phyloP scores from a whole-genome alignment of 768 basidiomycete species.

The Tylopilus rubrobrunneus region DNA sequence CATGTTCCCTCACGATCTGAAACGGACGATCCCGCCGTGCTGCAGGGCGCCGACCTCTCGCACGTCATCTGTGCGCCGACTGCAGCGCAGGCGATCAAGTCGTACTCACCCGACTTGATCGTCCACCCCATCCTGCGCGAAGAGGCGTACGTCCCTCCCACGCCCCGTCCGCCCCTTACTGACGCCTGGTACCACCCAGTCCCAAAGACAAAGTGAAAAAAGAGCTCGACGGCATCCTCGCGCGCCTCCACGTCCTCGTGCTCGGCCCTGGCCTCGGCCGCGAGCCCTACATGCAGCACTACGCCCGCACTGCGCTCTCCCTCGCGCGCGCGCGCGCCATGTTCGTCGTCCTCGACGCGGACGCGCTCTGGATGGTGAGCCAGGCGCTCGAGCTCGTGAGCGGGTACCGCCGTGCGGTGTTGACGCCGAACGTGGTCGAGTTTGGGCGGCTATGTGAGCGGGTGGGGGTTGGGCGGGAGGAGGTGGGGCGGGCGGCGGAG shows the following conservation, averaged over 20 bases:
- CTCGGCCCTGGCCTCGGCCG: constrained; percentile 95
- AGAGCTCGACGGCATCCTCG: constrained; percentile 64
- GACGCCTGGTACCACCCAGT: constrained; percentile 29
- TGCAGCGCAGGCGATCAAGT: constrained; percentile 91
- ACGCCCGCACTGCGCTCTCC: constrained; percentile 69
- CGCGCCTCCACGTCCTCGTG: constrained; percentile 87
- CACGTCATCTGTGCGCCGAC: constrained; percentile 97
- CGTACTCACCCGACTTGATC: constrained; percentile 95
- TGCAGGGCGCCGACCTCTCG: constrained; percentile 86
- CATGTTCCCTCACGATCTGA: neutral
- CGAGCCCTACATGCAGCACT: constrained; percentile 83
- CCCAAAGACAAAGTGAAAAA: constrained; percentile 44
- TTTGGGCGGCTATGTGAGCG: constrained; percentile 81
- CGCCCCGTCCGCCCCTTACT: neutral
- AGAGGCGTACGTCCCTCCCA: constrained; percentile 46
- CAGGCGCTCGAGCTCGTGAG: constrained; percentile 68
- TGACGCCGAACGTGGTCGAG: constrained; percentile 95
- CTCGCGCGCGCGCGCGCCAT: constrained; percentile 73
- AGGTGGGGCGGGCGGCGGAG: constrained; percentile 53
- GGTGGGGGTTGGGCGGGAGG: constrained; percentile 46
- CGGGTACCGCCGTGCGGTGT: constrained; percentile 82
- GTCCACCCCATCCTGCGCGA: constrained; percentile 89
- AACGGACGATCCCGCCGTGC: neutral
- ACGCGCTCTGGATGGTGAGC: constrained; percentile 82
- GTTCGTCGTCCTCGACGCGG: constrained; percentile 93